These are phyloP conservation scores for Fusarium palustre DNA, from an alignment of 2,329 filamentous ascomycete species.

Conservation along the genomic window DNA sequence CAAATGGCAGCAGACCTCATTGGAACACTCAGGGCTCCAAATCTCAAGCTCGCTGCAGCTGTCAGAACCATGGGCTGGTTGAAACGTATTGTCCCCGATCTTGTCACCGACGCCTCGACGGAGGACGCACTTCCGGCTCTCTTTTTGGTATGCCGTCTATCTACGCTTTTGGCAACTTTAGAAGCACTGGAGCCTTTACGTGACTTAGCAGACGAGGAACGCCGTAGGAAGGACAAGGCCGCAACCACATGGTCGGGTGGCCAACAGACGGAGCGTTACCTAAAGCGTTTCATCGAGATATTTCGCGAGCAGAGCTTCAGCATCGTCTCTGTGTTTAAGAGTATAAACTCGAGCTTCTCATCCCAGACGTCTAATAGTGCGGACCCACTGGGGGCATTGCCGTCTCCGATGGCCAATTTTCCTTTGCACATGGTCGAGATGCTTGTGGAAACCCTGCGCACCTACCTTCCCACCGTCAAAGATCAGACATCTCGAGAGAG, in stretches of 20 bases:
- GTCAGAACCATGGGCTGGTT: conserved; percentile 94
- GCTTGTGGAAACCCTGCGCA: conserved; percentile 78
- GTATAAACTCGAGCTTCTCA: conserved; percentile 68
- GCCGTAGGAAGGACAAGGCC: conserved; percentile 58
- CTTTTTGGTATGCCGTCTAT: conserved; percentile 87
- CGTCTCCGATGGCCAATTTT: conserved; percentile 84
- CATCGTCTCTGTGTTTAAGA: conserved; percentile 93
- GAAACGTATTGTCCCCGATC: conserved; percentile 84
- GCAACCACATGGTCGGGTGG: conserved; percentile 71
- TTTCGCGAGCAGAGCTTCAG: conserved; percentile 98
- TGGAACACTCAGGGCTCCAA: conserved; percentile 77
- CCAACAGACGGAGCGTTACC: conserved; percentile 91
- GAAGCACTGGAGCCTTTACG: conserved; percentile 86
- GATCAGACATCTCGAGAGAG: conserved; percentile 87
- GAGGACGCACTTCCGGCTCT: conserved; percentile 83
- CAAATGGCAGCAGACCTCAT: conserved; percentile 90
- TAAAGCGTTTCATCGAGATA: conserved; percentile 96
- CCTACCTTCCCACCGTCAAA: conserved; percentile 83
- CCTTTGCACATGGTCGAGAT: conserved; percentile 85
- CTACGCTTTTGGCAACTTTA: conserved; percentile 82
- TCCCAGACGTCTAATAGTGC: conserved; percentile 27
- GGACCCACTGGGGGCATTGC: conserved; percentile 67
- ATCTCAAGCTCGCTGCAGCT: conserved; percentile 87
- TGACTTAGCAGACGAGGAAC: conserved; percentile 91
- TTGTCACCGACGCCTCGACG: conserved; percentile 55